phyloP scores from a whole-genome alignment of 768 basidiomycete species.

The Leccinellum albellum region DNA sequence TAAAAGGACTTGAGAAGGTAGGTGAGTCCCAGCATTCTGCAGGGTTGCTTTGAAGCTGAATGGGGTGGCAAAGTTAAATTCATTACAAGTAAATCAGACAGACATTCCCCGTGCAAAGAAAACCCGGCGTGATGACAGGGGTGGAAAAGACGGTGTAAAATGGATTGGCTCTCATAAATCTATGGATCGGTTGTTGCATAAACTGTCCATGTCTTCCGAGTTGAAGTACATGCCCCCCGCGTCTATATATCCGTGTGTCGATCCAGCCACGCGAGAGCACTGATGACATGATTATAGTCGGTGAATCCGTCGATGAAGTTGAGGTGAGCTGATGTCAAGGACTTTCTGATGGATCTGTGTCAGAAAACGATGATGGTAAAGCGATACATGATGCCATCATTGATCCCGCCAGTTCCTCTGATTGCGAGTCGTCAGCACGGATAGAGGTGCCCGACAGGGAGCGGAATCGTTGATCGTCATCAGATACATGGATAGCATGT shows the following conservation, averaged over 20 bases:
- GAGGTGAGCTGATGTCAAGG: slow-evolving; percentile 40
- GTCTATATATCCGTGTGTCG: slow-evolving; percentile 13
- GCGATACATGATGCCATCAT: slow-evolving; percentile 18
- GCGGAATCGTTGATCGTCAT: slow-evolving; percentile 13
- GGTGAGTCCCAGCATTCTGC: background rate
- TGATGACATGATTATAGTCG: slow-evolving; percentile 8
- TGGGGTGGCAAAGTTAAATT: slow-evolving; percentile 2
- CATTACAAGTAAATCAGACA: slow-evolving; percentile 14
- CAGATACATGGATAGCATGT: slow-evolving; percentile 5
- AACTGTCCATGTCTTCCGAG: slow-evolving; percentile 21
- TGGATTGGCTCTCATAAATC: slow-evolving; percentile 20
- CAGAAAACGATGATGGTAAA: slow-evolving; percentile 27
- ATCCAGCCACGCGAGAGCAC: slow-evolving; percentile 7
- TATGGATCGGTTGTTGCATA: slow-evolving; percentile 16
- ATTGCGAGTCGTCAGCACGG: slow-evolving; percentile 5
- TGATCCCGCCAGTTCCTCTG: slow-evolving; percentile 9
- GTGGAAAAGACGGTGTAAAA: slow-evolving; percentile 15
- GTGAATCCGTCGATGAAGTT: slow-evolving; percentile 37
- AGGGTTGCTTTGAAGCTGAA: background rate
- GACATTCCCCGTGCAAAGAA: slow-evolving; percentile 4
- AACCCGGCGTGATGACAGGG: slow-evolving; percentile 2
- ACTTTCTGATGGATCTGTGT: slow-evolving; percentile 20
- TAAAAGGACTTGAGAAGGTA: background rate
- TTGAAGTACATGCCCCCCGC: slow-evolving; percentile 11
- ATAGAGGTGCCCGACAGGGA: background rate